Evolutionary conservation across 2,329 filamentous ascomycete genomes (phyloP).

Genomic region (Phaeoacremonium minimum): DNA sequence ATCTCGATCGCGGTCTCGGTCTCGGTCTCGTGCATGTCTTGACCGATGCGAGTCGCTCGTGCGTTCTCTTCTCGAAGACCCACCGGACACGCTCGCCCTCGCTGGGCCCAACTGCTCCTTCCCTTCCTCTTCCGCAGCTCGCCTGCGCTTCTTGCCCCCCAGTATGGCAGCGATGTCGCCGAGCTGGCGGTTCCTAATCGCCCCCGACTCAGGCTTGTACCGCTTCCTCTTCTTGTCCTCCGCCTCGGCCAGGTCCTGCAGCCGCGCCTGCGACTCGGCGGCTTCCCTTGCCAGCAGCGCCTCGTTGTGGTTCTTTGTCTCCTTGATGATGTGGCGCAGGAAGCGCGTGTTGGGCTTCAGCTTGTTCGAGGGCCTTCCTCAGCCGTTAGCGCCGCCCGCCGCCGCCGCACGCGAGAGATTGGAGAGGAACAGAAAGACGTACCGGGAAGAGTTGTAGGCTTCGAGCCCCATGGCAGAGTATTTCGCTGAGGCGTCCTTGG

Average conservation of each 20-base stretch:
- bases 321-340: slow-evolving; percentile 79
- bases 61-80: neutral
- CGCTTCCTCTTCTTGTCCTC: slow-evolving; percentile 39
- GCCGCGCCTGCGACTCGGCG: slow-evolving; percentile 68
- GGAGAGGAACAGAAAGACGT: slow-evolving; percentile 16
- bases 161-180: slow-evolving; percentile 58
- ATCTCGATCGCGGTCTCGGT: slow-evolving; percentile 6
- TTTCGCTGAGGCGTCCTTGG: slow-evolving; percentile 65
- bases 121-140: slow-evolving; percentile 24
- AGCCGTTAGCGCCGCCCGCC: slow-evolving; percentile 4
- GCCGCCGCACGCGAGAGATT: slow-evolving; percentile 1
- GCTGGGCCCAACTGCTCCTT: slow-evolving; percentile 23
- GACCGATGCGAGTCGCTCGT: neutral
- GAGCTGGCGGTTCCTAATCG: slow-evolving; percentile 54
- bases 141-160: slow-evolving; percentile 33
- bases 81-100: slow-evolving; percentile 2
- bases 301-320: slow-evolving; percentile 85
- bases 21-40: slow-evolving; percentile 12
- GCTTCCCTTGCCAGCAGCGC: slow-evolving; percentile 80
- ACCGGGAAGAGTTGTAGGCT: slow-evolving; percentile 51
- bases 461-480: slow-evolving; percentile 73
- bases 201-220: slow-evolving; percentile 38
- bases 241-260: slow-evolving; percentile 54
- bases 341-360: slow-evolving; percentile 93
- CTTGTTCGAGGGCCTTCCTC: slow-evolving; percentile 54